Evolutionary conservation across 2,329 filamentous ascomycete species (phyloP), one percentile per base, ranked within the genome.

Genomic region (Rutstroemia sp.): DNA sequence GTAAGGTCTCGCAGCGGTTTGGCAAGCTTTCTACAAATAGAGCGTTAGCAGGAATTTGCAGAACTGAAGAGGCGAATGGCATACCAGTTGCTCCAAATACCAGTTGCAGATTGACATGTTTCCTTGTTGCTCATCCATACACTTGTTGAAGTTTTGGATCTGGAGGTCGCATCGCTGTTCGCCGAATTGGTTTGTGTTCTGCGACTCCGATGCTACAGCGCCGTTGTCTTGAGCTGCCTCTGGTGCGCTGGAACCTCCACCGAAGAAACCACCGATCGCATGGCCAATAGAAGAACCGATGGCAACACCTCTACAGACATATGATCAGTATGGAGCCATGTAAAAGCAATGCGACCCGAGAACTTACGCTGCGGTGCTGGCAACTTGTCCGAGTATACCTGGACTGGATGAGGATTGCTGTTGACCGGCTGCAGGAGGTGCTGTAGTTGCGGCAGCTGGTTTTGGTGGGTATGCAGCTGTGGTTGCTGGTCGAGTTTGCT

Each of bases 21-120:
- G 88, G 80, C 88, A 92, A 56, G 88, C 87, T 80, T 92, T 92
- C 79, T 82, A 62, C 67, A 61, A 21, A 57, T 54, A n/a, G 44
- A 49, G 14, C 34, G 38, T 73, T 69, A 73, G 67, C 58, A 63
- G 41, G 53, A n/a, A 14, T 52, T 46, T 52, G 19, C 54, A 27
- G 45, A 49, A 42, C 27, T 46, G 6, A n/a, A 19, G 23, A 12
- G 37, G 19, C 49, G 30, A 18, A 19, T 51, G 21, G 69, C 71
- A 54, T 73, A 77, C 75, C 74, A 99, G 80, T 82, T 99, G 92
- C 73, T 99, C 94, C 67, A 99, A 77, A 74, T 99, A 99, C 92
- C 92, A 99, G 65, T 88, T 88, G 78, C 94, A 99, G 71, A 96
- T 95, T 71, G 87, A 86, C 87, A 99, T 85, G 76, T 94, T 91